A percentile compares a stretch with the other conserved stretches of the same genome.
These are phyloP conservation scores for Pseudonitzschia pungens DNA, from an alignment of 108 stramenopile genomes.

Conservation along the genomic window DNA sequence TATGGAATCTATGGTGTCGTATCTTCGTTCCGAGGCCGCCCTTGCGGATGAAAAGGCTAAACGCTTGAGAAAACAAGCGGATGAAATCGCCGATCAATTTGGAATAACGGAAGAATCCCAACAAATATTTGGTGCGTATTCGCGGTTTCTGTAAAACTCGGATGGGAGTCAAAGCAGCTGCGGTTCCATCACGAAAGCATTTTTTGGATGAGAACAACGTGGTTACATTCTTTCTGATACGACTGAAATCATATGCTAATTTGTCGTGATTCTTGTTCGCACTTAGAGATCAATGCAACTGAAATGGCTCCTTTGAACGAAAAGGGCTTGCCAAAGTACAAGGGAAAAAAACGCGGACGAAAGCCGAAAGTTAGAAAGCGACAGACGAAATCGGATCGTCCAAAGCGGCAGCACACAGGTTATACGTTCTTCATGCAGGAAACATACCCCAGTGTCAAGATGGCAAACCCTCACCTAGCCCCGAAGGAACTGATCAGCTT, in stretches of 20 bases:
- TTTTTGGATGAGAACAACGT: not conserved
- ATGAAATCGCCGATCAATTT: slow-evolving; percentile 29
- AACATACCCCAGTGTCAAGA: slow-evolving; percentile 40
- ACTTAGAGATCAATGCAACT: slow-evolving; percentile 10
- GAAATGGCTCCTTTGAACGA: slow-evolving; percentile 51
- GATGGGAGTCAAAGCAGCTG: not conserved
- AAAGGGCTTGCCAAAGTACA: slow-evolving; percentile 54
- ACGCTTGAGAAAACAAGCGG: slow-evolving; percentile 41
- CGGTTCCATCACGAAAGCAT: not conserved
- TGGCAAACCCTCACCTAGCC: slow-evolving; percentile 26
- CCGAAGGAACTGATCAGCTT: slow-evolving; percentile 43
- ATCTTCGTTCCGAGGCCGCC: slow-evolving; percentile 47
- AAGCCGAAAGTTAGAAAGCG: slow-evolving; percentile 51
- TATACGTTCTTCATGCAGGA: slow-evolving; percentile 56
- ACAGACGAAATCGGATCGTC: slow-evolving; percentile 40
- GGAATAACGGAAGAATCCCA: slow-evolving; percentile 33
- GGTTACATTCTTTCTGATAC: not conserved
- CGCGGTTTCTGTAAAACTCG: not conserved
- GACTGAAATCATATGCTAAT: not conserved
- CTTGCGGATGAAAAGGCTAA: slow-evolving; percentile 41
- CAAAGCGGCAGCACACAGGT: slow-evolving; percentile 48
- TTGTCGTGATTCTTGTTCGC: not conserved
- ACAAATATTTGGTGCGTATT: slow-evolving; percentile 31
- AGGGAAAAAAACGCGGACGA: slow-evolving; percentile 55
- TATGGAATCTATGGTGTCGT: slow-evolving; percentile 28